Percentiles rank a stretch among this genome's conserved stretches.
Conservation (phyloP, 345 rosid species). For the Nephelium lappaceum region DNA sequence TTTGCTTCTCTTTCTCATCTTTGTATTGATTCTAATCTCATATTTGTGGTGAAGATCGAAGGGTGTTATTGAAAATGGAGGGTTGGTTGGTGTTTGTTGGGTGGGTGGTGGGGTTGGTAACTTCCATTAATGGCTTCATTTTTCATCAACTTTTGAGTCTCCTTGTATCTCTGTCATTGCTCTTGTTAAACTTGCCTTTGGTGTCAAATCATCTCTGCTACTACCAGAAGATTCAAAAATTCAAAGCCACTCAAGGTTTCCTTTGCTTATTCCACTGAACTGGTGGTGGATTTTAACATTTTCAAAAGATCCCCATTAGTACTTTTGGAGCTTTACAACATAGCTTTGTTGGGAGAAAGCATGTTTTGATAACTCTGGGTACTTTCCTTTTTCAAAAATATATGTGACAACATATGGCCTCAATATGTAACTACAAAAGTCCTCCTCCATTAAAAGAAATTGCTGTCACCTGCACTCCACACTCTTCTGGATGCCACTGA, state of each 20-base stretch:
- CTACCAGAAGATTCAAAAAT: neutral
- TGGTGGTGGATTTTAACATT: neutral
- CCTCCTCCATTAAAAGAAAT: too few species aligned
- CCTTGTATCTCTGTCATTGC: too few species aligned
- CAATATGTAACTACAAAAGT: neutral
- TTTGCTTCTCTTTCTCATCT: neutral
- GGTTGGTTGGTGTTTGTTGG: neutral
- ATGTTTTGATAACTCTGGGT: too few species aligned
- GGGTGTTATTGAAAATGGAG: neutral
- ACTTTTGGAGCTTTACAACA: neutral
- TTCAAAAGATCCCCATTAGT: neutral
- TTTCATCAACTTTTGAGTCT: neutral
- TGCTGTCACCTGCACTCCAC: neutral
- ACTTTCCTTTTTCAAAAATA: too few species aligned
- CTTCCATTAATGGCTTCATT: constrained; percentile 2
- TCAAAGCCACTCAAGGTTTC: neutral
- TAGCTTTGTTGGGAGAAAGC: too few species aligned
- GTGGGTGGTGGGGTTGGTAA: constrained; percentile 10
- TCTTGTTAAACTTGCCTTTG: too few species aligned
- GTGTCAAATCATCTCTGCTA: neutral
- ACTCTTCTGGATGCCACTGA: neutral
- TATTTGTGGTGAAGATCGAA: neutral
- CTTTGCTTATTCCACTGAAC: neutral
- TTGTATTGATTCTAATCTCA: neutral
- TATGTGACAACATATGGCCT: neutral